A percentile compares a stretch with the other conserved stretches of the same genome.
phyloP scores from a whole-genome alignment of 345 rosid genomes.

The Physaria fendleri region DNA sequence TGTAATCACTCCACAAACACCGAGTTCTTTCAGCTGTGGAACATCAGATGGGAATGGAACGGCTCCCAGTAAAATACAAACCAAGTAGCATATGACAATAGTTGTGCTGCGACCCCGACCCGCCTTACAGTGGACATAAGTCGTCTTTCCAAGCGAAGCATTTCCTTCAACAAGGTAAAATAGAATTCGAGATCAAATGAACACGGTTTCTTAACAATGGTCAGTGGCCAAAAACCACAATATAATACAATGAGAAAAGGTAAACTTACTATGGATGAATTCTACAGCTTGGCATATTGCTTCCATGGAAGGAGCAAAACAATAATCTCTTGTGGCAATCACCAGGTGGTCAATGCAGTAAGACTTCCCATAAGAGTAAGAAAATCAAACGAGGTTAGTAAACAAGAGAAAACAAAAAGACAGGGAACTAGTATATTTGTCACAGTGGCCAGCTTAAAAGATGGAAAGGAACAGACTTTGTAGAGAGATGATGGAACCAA shows the following conservation, averaged over 20 bases:
- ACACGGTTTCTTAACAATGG: background rate
- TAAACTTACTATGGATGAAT: constrained; percentile 63
- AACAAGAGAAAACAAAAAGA: constrained; percentile 9
- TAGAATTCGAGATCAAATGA: constrained; percentile 5
- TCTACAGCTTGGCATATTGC: constrained; percentile 82
- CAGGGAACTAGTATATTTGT: background rate
- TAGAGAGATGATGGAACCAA: constrained; percentile 76
- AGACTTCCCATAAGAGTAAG: constrained; percentile 40
- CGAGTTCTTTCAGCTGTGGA: constrained; percentile 58
- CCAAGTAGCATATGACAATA: constrained; percentile 85
- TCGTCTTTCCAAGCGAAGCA: constrained; percentile 45
- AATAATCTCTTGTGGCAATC: constrained; percentile 95
- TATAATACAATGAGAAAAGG: background rate
- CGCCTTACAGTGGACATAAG: constrained; percentile 99
- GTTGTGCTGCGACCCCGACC: constrained; percentile 99
- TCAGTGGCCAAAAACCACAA: background rate
- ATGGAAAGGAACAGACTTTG: constrained; percentile 47
- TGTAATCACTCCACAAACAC: constrained; percentile 72
- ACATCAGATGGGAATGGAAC: constrained; percentile 80
- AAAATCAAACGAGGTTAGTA: constrained; percentile 13
- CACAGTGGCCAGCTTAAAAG: background rate
- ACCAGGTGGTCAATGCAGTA: constrained; percentile 82
- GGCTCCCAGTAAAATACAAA: constrained; percentile 61
- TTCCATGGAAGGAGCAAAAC: constrained; percentile 84
- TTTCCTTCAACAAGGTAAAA: constrained; percentile 45